Base-by-base conservation (phyloP, 192 early-diverging fungal species). In the Backusella circina region DNA sequence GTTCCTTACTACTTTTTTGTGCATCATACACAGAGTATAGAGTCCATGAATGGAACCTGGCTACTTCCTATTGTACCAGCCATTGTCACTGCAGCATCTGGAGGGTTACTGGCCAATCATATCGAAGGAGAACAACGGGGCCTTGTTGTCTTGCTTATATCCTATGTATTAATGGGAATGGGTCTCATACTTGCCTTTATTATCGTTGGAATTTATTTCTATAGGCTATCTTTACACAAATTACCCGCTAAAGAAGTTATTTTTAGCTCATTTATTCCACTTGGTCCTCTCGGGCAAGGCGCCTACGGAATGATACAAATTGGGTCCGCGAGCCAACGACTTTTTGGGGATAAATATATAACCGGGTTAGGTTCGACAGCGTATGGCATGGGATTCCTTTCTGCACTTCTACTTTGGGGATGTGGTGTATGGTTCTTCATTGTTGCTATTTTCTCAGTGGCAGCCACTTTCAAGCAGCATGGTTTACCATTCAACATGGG, bases 61-160 rank as follows among this genome's bases (percentile, higher is more conserved):
- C 66, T 89, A 4, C 54, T 89, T 28, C 87, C 88, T 8, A 82
- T 88, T 21, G 85, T 89, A 4, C 78, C 88, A 10, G 80, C 80
- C 0, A 78, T 88, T 3, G 88, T 89, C 8, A 79, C 86, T 1
- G 80, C 85, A 1, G 75, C 84, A 5, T 75, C 81, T 0, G 88
- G 86, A n/a, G 85, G 72, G 3, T 44, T 71, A 2, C 38, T 85
- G 6, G 79, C 82, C 5, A 79, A 70, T 18, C 54, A 75, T 7
- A 72, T 86, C 5, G 21, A 68, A 8, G 75, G 71, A 26, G 76
- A 76, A 1, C 31, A 65, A 7, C 36, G 65, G 6, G 84, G 78
- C 5, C 69, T 70, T 1, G 72, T 70, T 10, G 75, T 84, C 0
- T 13, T 89, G 9, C 23, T 86, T 0, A 57, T 80, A 2, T 84